Conservation (phyloP, 2,329 filamentous ascomycete genomes). For the Septoria linicola region DNA sequence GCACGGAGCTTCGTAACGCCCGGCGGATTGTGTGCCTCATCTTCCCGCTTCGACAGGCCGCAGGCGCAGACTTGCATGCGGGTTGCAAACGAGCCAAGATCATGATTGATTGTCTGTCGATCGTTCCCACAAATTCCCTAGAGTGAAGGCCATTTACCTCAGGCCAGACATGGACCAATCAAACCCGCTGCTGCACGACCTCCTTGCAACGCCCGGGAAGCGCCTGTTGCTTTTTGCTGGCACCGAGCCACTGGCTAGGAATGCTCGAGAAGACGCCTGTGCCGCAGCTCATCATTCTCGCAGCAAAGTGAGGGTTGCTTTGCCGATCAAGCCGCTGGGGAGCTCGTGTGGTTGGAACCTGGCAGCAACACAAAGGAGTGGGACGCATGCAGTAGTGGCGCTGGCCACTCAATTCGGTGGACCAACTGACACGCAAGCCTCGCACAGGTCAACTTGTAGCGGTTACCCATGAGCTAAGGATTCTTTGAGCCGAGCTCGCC, state of each 20-base stretch:
- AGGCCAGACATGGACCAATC: conserved; percentile 16
- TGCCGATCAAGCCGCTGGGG: conserved; percentile 11
- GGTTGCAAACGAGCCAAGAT: conserved; percentile 4
- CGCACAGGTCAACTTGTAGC: conserved; percentile 8
- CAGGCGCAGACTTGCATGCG: not conserved
- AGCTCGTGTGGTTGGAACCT: conserved; percentile 10
- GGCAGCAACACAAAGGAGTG: conserved; percentile 7
- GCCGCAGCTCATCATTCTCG: conserved; percentile 1
- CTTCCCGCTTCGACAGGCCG: not conserved
- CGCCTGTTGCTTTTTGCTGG: conserved; percentile 8
- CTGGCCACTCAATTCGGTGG: conserved; percentile 13
- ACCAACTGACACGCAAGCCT: conserved; percentile 25
- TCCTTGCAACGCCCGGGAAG: not conserved
- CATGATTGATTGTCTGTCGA: conserved; percentile 5
- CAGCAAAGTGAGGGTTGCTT: not conserved
- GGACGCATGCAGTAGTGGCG: conserved; percentile 16
- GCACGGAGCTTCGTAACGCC: conserved; percentile 10
- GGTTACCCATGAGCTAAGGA: conserved; percentile 15
- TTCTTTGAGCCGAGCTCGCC: conserved; percentile 20
- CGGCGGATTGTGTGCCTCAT: not conserved
- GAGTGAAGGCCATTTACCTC: conserved; percentile 15
- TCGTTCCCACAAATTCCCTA: not conserved
- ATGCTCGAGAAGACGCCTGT: conserved; percentile 3
- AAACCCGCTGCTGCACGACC: not conserved
- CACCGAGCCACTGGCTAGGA: conserved; percentile 20